phyloP scores from a whole-genome alignment of 1,139 yeast genomes.

The Kodamaea plutei region DNA sequence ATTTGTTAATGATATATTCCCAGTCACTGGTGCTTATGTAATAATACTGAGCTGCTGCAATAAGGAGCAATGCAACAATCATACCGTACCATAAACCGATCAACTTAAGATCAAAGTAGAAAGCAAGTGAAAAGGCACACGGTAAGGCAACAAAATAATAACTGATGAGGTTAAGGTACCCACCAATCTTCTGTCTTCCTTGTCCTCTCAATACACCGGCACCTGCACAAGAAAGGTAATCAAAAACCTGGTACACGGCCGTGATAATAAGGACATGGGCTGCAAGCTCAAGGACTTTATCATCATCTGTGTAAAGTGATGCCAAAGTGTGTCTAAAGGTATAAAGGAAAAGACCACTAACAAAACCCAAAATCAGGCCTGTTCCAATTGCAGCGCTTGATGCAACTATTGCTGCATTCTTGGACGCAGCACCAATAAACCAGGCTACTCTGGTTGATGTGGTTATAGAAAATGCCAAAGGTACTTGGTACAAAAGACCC shows the following conservation, averaged over 20 bases:
- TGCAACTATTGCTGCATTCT: constrained; percentile 42
- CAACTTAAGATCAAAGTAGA: constrained; percentile 39
- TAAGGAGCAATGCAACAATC: constrained; percentile 49
- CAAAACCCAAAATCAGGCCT: constrained; percentile 41
- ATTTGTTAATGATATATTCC: constrained; percentile 47
- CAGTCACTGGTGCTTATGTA: constrained; percentile 51
- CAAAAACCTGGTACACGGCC: constrained; percentile 57
- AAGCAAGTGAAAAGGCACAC: constrained; percentile 50
- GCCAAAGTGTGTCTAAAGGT: constrained; percentile 40
- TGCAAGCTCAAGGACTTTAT: constrained; percentile 47
- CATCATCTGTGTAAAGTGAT: constrained; percentile 47
- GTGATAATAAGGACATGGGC: constrained; percentile 50
- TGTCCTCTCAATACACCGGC: constrained; percentile 65
- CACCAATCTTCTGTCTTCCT: constrained; percentile 66
- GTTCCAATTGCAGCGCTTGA: constrained; percentile 38
- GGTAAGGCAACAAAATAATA: constrained; percentile 62
- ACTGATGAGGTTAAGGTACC: constrained; percentile 51
- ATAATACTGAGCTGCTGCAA: constrained; percentile 43
- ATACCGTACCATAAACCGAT: constrained; percentile 63
- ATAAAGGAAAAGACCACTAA: constrained; percentile 36
- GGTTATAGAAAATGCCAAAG: constrained; percentile 72
- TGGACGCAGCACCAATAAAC: constrained; percentile 69
- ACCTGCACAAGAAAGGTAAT: constrained; percentile 50
- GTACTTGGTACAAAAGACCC: constrained; percentile 65
- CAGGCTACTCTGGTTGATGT: constrained; percentile 76